Conservation (phyloP, 257 asterid genomes). For the Nicotiana otophora region DNA sequence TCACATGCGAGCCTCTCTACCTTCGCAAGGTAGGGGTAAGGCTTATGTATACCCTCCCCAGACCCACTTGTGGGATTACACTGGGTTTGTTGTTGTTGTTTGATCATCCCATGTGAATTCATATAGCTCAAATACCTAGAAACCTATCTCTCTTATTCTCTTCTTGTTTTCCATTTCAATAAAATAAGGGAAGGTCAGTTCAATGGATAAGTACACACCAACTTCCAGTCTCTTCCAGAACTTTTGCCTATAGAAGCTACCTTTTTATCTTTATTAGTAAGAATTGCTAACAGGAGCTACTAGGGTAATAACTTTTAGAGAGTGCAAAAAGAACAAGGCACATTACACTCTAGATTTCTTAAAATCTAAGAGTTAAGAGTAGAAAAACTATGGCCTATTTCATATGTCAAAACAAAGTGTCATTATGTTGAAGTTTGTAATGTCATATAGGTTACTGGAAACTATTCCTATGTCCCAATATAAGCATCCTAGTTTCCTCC, state of each 20-base stretch:
- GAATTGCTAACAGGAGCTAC: background rate
- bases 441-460: background rate
- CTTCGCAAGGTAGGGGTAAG: too few species aligned
- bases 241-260: background rate
- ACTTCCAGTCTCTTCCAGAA: background rate
- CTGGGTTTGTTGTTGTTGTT: too few species aligned
- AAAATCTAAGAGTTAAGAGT: background rate
- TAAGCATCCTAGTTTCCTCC: too few species aligned
- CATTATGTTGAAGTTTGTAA: background rate
- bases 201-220: background rate
- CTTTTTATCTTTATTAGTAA: too few species aligned
- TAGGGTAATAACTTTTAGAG: background rate
- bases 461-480: too few species aligned
- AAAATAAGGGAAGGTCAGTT: background rate
- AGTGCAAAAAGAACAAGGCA: background rate
- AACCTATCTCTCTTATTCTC: background rate
- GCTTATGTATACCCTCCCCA: too few species aligned
- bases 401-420: background rate
- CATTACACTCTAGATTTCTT: background rate
- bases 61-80: too few species aligned
- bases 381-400: background rate
- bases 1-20: background rate
- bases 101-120: background rate
- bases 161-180: background rate
- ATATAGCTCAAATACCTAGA: constrained; percentile 2